phyloP scores from a whole-genome alignment of 495 filamentous ascomycete species.

The Poronia punctata region DNA sequence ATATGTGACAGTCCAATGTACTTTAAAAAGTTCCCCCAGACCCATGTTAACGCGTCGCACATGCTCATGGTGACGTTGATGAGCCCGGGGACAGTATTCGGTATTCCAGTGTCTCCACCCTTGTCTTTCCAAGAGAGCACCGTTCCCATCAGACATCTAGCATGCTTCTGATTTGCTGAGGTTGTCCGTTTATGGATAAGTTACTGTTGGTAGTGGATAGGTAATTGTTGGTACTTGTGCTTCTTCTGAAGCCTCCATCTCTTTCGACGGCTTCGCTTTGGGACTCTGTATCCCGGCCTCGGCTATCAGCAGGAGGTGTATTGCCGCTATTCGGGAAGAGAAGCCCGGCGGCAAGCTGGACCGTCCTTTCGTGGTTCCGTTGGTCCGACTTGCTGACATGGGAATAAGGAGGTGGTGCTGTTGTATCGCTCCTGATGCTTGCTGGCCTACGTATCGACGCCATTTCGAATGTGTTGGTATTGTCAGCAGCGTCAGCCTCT shows the following conservation, averaged over 20 bases:
- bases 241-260: conserved; percentile 21
- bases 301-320: conserved; percentile 21
- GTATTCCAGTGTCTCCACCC: too few relatives aligned
- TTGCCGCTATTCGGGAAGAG: conserved; percentile 30
- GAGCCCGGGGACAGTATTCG: too few relatives aligned
- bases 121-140: too few relatives aligned
- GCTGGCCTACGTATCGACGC: conserved; percentile 20
- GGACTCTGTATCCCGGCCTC: conserved; percentile 17
- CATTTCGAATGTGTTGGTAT: conserved; percentile 32
- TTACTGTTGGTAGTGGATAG: too few relatives aligned
- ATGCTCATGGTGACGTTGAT: too few relatives aligned
- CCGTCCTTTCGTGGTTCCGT: conserved; percentile 27
- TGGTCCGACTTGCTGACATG: conserved; percentile 30
- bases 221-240: conserved; percentile 23
- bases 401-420: conserved; percentile 20
- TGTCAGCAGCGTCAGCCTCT: conserved; percentile 6
- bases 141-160: conserved; percentile 45
- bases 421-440: conserved; percentile 8
- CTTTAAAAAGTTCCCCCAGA: too few relatives aligned
- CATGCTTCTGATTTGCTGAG: conserved; percentile 51
- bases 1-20: too few relatives aligned
- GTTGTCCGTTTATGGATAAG: conserved; percentile 29
- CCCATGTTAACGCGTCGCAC: too few relatives aligned
- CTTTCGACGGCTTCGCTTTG: conserved; percentile 6
- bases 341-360: conserved; percentile 26